phyloP scores from a whole-genome alignment of 129 eudicot genomes.

The Kitagawia praeruptora region DNA sequence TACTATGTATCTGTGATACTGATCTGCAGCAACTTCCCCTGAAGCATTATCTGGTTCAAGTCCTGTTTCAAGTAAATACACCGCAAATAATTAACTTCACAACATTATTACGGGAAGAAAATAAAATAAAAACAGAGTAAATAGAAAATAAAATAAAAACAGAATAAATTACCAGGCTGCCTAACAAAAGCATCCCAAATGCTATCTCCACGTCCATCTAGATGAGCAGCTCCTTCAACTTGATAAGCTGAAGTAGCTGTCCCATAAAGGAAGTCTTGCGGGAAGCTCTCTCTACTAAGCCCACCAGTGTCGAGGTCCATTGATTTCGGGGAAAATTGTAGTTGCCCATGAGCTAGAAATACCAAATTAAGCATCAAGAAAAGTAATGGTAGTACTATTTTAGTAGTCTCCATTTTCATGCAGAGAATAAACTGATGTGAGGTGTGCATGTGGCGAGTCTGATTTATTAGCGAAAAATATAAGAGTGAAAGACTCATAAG shows the following conservation, averaged over 20 bases:
- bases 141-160: not conserved
- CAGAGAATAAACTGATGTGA: no score
- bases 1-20: conserved; percentile 79
- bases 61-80: conserved; percentile 25
- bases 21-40: conserved; percentile 72
- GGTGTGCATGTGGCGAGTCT: not conserved
- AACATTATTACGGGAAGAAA: not conserved
- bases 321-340: not conserved
- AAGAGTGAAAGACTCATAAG: no score
- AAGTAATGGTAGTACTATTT: not conserved
- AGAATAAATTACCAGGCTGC: conserved; percentile 34
- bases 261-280: conserved; percentile 62
- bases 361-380: not conserved
- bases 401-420: not conserved
- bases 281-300: conserved; percentile 45
- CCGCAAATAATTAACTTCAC: no score
- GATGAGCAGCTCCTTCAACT: conserved; percentile 70
- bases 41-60: conserved; percentile 65
- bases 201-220: conserved; percentile 79
- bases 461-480: not conserved
- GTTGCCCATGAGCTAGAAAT: not conserved
- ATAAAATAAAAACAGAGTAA: no score
- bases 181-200: conserved; percentile 81
- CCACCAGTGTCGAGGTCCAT: conserved; percentile 13
- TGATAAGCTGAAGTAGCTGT: conserved; percentile 92